Percentiles rank a stretch among this genome's conserved stretches.
Conservation (phyloP, 2,329 filamentous ascomycete species). For the Leptographium lundbergii region DNA sequence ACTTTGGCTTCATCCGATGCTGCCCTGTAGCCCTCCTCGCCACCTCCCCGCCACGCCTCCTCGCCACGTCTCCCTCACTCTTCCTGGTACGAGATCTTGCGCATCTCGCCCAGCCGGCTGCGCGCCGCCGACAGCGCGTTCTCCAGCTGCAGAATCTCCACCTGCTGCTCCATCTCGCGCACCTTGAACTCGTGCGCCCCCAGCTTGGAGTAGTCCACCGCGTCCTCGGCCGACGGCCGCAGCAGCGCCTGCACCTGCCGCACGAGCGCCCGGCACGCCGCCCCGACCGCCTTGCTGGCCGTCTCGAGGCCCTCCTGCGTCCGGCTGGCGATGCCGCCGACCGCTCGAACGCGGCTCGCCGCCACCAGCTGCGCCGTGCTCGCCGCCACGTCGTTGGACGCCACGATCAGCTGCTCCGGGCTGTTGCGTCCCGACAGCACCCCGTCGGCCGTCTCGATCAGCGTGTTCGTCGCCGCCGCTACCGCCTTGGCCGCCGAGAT, state of each 20-base stretch:
- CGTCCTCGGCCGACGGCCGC: conserved; percentile 68
- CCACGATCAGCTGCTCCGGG: conserved; percentile 93
- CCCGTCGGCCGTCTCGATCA: conserved; percentile 96
- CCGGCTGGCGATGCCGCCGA: conserved; percentile 80
- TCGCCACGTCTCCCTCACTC: conserved; percentile 31
- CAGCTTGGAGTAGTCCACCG: conserved; percentile 80
- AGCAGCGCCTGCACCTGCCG: conserved; percentile 93
- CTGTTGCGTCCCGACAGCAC: conserved; percentile 86
- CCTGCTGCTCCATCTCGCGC: conserved; percentile 98
- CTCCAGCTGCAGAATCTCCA: conserved; percentile 93
- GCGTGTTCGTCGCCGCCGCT: conserved; percentile 79
- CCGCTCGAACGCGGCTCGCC: conserved; percentile 85
- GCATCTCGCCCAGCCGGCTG: conserved; percentile 86
- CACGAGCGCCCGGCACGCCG: conserved; percentile 76
- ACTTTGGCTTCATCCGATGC: neutral
- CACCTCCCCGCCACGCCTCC: neutral
- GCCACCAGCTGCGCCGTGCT: conserved; percentile 95
- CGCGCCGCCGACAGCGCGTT: conserved; percentile 71
- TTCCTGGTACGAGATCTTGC: conserved; percentile 89
- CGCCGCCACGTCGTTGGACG: conserved; percentile 91
- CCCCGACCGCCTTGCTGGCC: conserved; percentile 84
- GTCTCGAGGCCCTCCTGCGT: conserved; percentile 84
- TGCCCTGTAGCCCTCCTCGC: too few species aligned
- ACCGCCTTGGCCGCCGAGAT: conserved; percentile 97
- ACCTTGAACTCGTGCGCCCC: conserved; percentile 97